Base-by-base conservation (phyloP, 176 grass and related monocot species). In the Triticum turgidum region DNA sequence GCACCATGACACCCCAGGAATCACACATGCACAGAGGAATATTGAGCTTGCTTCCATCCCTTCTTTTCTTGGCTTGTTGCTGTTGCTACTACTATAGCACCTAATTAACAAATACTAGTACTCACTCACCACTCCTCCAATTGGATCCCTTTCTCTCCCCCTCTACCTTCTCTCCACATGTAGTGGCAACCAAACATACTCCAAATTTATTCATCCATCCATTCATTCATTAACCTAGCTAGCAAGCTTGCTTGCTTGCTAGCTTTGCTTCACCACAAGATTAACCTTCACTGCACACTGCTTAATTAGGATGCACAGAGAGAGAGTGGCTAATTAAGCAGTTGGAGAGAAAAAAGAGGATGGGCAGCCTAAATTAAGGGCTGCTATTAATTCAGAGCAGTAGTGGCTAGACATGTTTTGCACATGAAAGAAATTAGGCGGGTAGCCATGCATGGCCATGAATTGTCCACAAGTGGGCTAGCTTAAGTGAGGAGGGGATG, bases 71-170 rank as follows among this genome's bases (percentile, higher is more conserved):
- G 77, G 61, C 61, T 41, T 82, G 65, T 61, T 76, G 41, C 56
- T 35, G 27, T 66, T 69, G 49, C 33, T 84, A 2, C 20, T 12
- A 52, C 75, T 63, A 21, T 45, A 58, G 67, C 1, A 59, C 56
- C 56, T 59, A 59, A 59, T 59, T 59, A 59, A 59, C 65, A 41
- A 76, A 62, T 77, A 35, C 20, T 30, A 59, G 14, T 85, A 41
- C 79, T 83, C 82, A 73, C 79, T 87, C 84, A 14, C 66, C 84
- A 80, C 89, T 90, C 80, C 84, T 90, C 84, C 87, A 62, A 75
- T 58, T 44, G 68, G 89, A 90, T 86, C 84, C 79, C 80, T 86
- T 72, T 35, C 77, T 38, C 54, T 20, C 78, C 2, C 34, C 37
- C 30, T 33, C 62, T 66, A 10, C 42, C 41, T 24, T 24, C 34